phyloP scores from a whole-genome alignment of 2,329 filamentous ascomycete genomes.

The Ceratocystis harringtonii region DNA sequence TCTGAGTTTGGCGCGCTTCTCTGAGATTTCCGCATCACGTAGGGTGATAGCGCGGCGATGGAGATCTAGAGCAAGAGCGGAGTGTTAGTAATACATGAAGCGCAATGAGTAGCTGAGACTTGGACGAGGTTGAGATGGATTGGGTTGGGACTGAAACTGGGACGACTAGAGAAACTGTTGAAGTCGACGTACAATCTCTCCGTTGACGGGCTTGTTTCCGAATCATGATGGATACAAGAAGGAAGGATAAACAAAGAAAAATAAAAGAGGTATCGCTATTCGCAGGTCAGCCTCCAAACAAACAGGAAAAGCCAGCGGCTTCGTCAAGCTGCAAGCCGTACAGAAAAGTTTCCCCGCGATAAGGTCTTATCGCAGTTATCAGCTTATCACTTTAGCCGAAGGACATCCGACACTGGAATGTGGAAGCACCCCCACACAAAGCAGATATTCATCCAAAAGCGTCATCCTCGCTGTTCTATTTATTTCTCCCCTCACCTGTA shows the following conservation, averaged over 20 bases:
- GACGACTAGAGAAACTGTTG: background rate
- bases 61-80: conserved; percentile 36
- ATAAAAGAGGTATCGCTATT: background rate
- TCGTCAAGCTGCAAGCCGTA: background rate
- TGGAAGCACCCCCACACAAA: background rate
- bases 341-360: conserved; percentile 17
- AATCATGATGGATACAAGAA: conserved; percentile 12
- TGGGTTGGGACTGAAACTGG: background rate
- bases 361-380: conserved; percentile 5
- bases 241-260: background rate
- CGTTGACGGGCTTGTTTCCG: conserved; percentile 30
- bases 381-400: conserved; percentile 8
- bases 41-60: conserved; percentile 79
- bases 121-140: background rate
- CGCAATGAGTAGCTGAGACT: background rate
- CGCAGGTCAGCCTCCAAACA: background rate
- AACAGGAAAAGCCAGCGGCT: background rate
- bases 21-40: conserved; percentile 79
- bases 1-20: conserved; percentile 78
- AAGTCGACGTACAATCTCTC: conserved; percentile 25
- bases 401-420: background rate
- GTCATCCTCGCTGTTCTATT: background rate
- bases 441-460: background rate
- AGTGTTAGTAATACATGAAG: background rate
- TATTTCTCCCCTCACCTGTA: background rate